A percentile compares a stretch with the other conserved stretches of the same genome.
phyloP scores from a whole-genome alignment of 768 basidiomycete species.

The Mycena kentingensis region DNA sequence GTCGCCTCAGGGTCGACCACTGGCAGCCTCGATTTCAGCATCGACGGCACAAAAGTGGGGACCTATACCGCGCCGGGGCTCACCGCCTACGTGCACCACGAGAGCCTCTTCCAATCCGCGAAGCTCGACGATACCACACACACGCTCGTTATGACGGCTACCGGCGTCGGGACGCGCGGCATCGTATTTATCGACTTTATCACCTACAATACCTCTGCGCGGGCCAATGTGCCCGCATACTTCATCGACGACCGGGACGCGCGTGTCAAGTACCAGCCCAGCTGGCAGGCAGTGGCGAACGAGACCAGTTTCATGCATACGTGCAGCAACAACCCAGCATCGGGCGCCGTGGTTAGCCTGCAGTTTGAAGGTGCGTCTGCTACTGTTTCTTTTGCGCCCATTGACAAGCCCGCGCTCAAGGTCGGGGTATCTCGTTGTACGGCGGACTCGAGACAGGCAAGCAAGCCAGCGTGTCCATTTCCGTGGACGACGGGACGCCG shows the following conservation, averaged over 20 bases:
- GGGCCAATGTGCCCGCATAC: not conserved
- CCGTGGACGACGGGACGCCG: constrained; percentile 1
- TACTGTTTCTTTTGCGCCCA: not conserved
- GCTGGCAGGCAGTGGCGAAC: not conserved
- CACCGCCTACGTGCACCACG: constrained; percentile 1
- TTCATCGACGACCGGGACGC: constrained; percentile 6
- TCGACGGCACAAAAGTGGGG: not conserved
- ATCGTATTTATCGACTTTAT: constrained; percentile 9
- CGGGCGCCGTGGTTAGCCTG: not conserved
- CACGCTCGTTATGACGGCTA: constrained; percentile 3
- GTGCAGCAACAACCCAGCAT: not conserved
- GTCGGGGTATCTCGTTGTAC: constrained; percentile 1
- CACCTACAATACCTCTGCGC: constrained; percentile 5
- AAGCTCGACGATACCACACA: not conserved
- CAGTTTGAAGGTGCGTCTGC: constrained; percentile 1
- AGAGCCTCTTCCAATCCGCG: not conserved
- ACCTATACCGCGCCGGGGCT: not conserved
- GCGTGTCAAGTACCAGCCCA: not conserved
- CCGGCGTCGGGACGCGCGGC: not conserved
- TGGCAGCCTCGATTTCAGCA: not conserved
- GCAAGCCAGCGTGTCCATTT: not conserved
- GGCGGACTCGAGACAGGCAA: not conserved
- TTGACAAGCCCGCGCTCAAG: not conserved
- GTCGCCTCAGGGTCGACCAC: not conserved
- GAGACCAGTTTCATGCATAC: not conserved